Evolutionary conservation across 169 alveolate species (phyloP).

Genomic region (Cryptosporidium bovis): DNA sequence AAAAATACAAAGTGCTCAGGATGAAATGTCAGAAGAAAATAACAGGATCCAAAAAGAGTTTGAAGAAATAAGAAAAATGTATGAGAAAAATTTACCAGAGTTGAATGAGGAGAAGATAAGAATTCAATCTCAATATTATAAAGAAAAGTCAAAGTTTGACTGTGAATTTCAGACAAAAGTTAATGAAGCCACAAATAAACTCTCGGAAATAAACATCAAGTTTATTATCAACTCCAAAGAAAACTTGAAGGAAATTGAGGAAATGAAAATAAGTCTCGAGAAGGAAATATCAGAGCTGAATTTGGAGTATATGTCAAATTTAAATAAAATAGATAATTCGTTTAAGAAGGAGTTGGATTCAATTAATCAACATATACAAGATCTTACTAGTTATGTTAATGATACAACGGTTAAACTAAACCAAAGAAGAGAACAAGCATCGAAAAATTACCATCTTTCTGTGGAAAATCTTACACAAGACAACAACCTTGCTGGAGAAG

Average conservation of each 20-base stretch:
- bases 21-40: conserved; percentile 60
- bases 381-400: conserved; percentile 48
- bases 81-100: conserved; percentile 45
- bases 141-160: conserved; percentile 58
- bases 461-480: conserved; percentile 64
- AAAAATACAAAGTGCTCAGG: conserved; percentile 59
- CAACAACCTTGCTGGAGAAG: conserved; percentile 61
- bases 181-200: conserved; percentile 30
- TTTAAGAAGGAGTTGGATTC: conserved; percentile 29
- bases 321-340: conserved; percentile 18
- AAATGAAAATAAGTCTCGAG: conserved; percentile 25
- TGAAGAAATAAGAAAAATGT: conserved; percentile 63
- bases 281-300: conserved; percentile 47
- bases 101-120: conserved; percentile 39
- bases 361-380: conserved; percentile 55
- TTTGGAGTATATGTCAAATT: conserved; percentile 34
- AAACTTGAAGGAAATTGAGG: conserved; percentile 36
- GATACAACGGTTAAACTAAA: conserved; percentile 42
- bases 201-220: conserved; percentile 50
- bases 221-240: conserved; percentile 14
- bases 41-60: conserved; percentile 22
- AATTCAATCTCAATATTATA: conserved; percentile 54
- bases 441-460: conserved; percentile 28
- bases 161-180: conserved; percentile 41
- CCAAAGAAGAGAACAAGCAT: conserved; percentile 38